These are phyloP conservation scores for Penicillium sp. DNA, from an alignment of 2,329 filamentous ascomycete genomes.

Conservation along the genomic window DNA sequence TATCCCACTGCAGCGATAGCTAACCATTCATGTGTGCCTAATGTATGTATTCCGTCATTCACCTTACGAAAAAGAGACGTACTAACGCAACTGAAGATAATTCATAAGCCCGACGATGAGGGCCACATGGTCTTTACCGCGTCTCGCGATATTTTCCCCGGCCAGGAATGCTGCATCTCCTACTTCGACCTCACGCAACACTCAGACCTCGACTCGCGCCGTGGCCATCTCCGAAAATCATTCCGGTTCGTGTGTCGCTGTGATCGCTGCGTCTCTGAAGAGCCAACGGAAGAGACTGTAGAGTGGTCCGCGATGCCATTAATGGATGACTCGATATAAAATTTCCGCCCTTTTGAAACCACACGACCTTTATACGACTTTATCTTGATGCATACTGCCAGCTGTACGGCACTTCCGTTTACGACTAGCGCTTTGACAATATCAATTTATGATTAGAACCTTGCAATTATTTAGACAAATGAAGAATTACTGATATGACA, in stretches of 20 bases:
- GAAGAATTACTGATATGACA: neutral
- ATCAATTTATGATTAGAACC: neutral
- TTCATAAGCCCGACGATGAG: constrained; percentile 30
- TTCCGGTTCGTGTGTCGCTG: constrained; percentile 33
- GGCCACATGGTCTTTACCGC: constrained; percentile 34
- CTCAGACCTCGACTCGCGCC: constrained; percentile 18
- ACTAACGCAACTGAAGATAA: constrained; percentile 21
- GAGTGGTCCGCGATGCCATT: constrained; percentile 23
- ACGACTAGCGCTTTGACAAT: neutral
- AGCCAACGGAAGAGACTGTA: constrained; percentile 7
- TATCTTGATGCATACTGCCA: neutral
- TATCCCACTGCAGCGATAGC: constrained; percentile 26
- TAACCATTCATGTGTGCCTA: constrained; percentile 26
- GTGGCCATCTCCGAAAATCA: constrained; percentile 25
- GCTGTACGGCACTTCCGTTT: neutral
- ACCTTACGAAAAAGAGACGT: neutral
- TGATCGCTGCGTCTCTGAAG: constrained; percentile 26
- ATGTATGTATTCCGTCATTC: constrained; percentile 11
- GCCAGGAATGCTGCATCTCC: constrained; percentile 35
- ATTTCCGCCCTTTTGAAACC: neutral
- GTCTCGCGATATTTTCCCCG: constrained; percentile 26
- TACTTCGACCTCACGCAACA: constrained; percentile 31
- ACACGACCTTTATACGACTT: neutral
- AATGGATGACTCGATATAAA: constrained; percentile 7
- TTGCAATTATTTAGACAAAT: neutral